Conservation (phyloP, 176 grass and related monocot genomes). For the Cenchrus americanus region DNA sequence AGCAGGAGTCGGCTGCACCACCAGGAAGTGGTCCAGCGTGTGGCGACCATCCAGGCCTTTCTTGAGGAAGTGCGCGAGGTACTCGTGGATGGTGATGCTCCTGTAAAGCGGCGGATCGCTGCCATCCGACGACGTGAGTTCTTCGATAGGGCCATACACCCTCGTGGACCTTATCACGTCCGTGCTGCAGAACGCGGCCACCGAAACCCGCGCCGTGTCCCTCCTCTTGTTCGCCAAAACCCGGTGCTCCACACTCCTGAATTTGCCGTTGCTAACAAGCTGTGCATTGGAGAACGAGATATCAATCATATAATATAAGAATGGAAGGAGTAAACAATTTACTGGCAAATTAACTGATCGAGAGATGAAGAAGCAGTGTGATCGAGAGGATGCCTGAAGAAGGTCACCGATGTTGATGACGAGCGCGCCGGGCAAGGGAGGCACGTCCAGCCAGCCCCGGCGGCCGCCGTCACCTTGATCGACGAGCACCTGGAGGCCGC, state of each 20-base stretch:
- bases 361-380: neutral
- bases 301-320: neutral
- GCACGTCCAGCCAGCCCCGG: slow-evolving; percentile 11
- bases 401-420: neutral
- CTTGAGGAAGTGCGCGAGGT: slow-evolving; percentile 7
- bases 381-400: neutral
- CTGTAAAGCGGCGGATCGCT: neutral
- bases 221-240: slow-evolving; percentile 3
- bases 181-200: neutral
- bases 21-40: neutral
- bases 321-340: neutral
- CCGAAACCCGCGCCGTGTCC: neutral
- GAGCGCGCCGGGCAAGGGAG: neutral
- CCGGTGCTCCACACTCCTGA: slow-evolving; percentile 8
- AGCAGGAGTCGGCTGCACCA: neutral
- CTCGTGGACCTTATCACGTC: neutral
- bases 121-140: neutral
- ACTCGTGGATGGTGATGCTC: neutral
- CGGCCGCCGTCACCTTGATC: neutral
- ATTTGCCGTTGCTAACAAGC: neutral
- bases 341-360: neutral
- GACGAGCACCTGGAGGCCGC: slow-evolving; percentile 1
- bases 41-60: neutral
- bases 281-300: neutral
- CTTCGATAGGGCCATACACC: neutral